These are phyloP conservation scores for Phytophthora nicotianae DNA, from an alignment of 352 stramenopile genomes.

Conservation along the genomic window DNA sequence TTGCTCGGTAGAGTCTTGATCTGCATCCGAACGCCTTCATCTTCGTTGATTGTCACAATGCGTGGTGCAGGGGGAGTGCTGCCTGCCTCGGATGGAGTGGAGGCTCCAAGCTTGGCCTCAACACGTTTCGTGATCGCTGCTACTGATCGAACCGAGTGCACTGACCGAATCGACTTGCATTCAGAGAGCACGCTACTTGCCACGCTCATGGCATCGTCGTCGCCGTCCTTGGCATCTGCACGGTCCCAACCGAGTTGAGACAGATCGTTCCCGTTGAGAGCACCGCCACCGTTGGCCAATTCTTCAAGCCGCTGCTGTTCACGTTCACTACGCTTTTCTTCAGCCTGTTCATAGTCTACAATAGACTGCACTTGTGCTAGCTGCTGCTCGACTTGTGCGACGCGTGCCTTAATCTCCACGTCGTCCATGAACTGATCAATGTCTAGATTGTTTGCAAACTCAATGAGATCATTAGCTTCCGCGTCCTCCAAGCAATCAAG, in stretches of 20 bases:
- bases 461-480: conserved; percentile 91
- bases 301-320: conserved; percentile 82
- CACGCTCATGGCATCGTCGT: conserved; percentile 72
- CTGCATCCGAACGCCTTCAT: conserved; percentile 83
- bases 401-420: conserved; percentile 81
- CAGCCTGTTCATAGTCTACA: conserved; percentile 75
- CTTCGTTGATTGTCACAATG: conserved; percentile 90
- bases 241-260: conserved; percentile 46
- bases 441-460: conserved; percentile 94
- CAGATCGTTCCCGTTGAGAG: conserved; percentile 62
- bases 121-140: conserved; percentile 72
- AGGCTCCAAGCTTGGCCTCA: conserved; percentile 64
- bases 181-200: conserved; percentile 82
- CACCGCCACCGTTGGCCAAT: conserved; percentile 30
- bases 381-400: conserved; percentile 90
- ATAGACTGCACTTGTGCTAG: conserved; percentile 89
- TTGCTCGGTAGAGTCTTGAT: conserved; percentile 92
- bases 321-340: conserved; percentile 82
- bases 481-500: conserved; percentile 71
- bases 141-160: conserved; percentile 84
- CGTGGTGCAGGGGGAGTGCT: conserved; percentile 58
- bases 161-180: conserved; percentile 86
- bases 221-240: conserved; percentile 40
- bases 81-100: conserved; percentile 24
- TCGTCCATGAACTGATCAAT: conserved; percentile 96